Conservation (phyloP, 83 land plant genomes). For the Picea mariana region DNA sequence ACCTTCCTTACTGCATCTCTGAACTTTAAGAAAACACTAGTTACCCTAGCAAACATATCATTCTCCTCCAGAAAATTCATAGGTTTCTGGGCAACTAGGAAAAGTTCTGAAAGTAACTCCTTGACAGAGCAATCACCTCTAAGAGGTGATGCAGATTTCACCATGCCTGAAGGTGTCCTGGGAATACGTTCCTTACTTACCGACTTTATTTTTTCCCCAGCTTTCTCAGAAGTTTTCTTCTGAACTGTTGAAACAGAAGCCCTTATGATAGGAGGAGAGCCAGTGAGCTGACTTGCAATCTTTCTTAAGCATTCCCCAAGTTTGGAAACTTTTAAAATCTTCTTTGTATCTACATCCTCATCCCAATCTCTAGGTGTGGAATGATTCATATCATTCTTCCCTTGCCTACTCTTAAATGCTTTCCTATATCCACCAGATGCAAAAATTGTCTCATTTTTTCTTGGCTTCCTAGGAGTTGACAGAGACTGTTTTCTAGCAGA, state of each 20-base stretch:
- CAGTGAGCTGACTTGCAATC: constrained; percentile 65
- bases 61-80: constrained; percentile 11
- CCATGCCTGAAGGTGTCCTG: not conserved
- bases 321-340: constrained; percentile 35
- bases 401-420: not conserved
- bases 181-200: not conserved
- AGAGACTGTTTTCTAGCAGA: not conserved
- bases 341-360: constrained; percentile 3
- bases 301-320: constrained; percentile 64
- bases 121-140: constrained; percentile 15
- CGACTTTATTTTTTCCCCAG: not conserved
- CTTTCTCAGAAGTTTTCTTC: not conserved
- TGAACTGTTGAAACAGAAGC: constrained; percentile 15
- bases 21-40: constrained; percentile 10
- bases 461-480: not conserved
- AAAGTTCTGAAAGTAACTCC: constrained; percentile 37
- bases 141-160: not conserved
- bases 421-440: constrained; percentile 7
- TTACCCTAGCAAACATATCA: constrained; percentile 10
- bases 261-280: constrained; percentile 30
- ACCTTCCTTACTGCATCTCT: constrained; percentile 10
- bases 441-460: not conserved
- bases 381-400: not conserved
- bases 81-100: constrained; percentile 32
- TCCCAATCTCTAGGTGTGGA: not conserved